A percentile compares a stretch with the other conserved stretches of the same genome.
Evolutionary conservation across 345 rosid species (phyloP).

Genomic region (Gossypium australe): DNA sequence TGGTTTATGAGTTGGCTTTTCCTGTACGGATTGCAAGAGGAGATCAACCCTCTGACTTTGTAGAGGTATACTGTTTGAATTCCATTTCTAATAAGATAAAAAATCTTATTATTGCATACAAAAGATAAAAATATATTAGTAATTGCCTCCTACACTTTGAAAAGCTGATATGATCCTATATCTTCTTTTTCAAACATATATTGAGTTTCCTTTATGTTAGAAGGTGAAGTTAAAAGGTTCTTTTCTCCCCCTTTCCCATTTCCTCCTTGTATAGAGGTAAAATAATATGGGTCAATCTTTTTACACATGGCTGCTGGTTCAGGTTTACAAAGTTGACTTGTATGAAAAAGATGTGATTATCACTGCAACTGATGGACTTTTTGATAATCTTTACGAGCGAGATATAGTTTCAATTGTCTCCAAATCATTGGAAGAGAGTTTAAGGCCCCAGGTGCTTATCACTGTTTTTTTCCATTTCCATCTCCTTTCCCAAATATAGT

Average conservation of each 20-base stretch:
- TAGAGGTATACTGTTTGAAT: conserved; percentile 41
- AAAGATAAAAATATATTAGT: background rate
- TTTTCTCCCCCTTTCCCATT: background rate
- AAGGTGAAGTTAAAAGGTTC: background rate
- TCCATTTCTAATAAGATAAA: background rate
- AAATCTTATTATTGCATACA: background rate
- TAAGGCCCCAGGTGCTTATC: conserved; percentile 50
- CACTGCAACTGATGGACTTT: conserved; percentile 68
- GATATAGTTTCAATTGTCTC: conserved; percentile 48
- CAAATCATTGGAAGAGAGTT: conserved; percentile 37
- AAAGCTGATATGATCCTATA: background rate
- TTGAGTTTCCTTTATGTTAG: background rate
- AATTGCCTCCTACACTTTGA: background rate
- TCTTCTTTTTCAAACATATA: background rate
- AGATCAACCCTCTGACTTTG: conserved; percentile 38
- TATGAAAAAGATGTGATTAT: conserved; percentile 55
- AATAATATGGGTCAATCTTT: background rate
- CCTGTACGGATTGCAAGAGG: conserved; percentile 53
- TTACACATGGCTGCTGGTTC: conserved; percentile 7
- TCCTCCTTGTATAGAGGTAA: background rate
- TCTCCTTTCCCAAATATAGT: background rate
- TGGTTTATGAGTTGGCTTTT: conserved; percentile 61
- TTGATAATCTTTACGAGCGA: conserved; percentile 65
- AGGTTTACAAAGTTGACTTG: conserved; percentile 49
- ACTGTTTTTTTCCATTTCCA: background rate